Conservation (phyloP, 179 eudicot species). For the Pouteria campechiana region DNA sequence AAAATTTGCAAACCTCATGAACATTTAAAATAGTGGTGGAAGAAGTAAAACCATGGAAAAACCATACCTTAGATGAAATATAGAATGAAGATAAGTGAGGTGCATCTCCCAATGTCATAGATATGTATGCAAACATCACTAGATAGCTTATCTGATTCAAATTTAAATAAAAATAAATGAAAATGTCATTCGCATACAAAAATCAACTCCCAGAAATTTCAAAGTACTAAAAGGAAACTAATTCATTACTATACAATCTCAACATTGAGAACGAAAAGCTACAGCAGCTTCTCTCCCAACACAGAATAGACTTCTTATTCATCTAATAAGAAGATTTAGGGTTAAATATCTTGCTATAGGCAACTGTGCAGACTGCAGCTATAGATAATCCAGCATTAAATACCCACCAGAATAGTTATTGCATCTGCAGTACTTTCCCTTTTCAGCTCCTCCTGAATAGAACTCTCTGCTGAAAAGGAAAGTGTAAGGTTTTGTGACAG, state of each 20-base stretch:
- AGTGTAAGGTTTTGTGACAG: conserved; percentile 67
- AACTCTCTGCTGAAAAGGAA: conserved; percentile 94
- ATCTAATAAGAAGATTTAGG: too few species aligned
- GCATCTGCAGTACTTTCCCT: conserved; percentile 99
- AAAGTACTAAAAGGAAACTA: too few species aligned
- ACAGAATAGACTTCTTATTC: too few species aligned
- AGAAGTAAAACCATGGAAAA: conserved; percentile 1
- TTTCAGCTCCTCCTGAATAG: conserved; percentile 93
- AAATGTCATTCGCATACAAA: neutral
- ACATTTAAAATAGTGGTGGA: too few species aligned
- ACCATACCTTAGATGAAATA: conserved; percentile 78
- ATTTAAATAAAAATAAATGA: neutral
- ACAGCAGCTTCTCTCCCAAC: too few species aligned
- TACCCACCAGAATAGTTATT: conserved; percentile 78
- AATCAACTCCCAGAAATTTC: too few species aligned
- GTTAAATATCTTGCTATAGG: too few species aligned
- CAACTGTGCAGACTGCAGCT: too few species aligned
- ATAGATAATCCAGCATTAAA: too few species aligned
- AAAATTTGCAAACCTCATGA: too few species aligned
- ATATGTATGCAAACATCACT: conserved; percentile 99
- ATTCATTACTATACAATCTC: too few species aligned
- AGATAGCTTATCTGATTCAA: conserved; percentile 90
- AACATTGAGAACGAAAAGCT: too few species aligned
- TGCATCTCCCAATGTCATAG: conserved; percentile 83
- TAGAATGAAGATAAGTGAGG: conserved; percentile 62